phyloP scores from a whole-genome alignment of 257 asterid genomes.

The Nyctanthes arbortristis region DNA sequence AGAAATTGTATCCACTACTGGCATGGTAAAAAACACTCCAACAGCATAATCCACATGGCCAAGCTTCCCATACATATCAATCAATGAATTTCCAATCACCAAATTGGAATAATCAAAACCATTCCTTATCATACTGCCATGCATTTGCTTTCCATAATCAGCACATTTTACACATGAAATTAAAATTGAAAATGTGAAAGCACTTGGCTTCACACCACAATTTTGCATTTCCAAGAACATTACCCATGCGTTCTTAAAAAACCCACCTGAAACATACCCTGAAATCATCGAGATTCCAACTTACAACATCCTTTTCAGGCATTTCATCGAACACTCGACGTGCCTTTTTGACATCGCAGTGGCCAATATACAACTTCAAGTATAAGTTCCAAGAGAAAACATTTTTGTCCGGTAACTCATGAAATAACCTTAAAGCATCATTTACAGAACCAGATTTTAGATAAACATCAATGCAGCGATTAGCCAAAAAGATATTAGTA shows the following conservation, averaged over 20 bases:
- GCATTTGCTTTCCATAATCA: conserved; percentile 61
- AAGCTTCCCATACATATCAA: conserved; percentile 66
- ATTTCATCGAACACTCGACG: conserved; percentile 61
- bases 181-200: conserved; percentile 55
- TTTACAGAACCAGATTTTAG: conserved; percentile 35
- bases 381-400: conserved; percentile 64
- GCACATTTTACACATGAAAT: conserved; percentile 40
- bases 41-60: conserved; percentile 61
- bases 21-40: conserved; percentile 56
- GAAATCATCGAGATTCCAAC: conserved; percentile 72
- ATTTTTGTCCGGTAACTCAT: conserved; percentile 48
- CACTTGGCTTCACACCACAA: conserved; percentile 52
- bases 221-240: conserved; percentile 47
- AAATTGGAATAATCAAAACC: conserved; percentile 42
- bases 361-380: conserved; percentile 30
- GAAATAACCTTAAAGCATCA: conserved; percentile 51
- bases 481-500: conserved; percentile 46
- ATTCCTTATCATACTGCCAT: conserved; percentile 47
- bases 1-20: conserved; percentile 55
- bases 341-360: conserved; percentile 38
- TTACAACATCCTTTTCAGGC: conserved; percentile 67
- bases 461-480: conserved; percentile 58
- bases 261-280: conserved; percentile 47
- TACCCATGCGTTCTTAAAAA: conserved; percentile 39
- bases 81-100: conserved; percentile 64